Base-by-base conservation (phyloP, 2,329 filamentous ascomycete species). In the Monosporascus sp. region DNA sequence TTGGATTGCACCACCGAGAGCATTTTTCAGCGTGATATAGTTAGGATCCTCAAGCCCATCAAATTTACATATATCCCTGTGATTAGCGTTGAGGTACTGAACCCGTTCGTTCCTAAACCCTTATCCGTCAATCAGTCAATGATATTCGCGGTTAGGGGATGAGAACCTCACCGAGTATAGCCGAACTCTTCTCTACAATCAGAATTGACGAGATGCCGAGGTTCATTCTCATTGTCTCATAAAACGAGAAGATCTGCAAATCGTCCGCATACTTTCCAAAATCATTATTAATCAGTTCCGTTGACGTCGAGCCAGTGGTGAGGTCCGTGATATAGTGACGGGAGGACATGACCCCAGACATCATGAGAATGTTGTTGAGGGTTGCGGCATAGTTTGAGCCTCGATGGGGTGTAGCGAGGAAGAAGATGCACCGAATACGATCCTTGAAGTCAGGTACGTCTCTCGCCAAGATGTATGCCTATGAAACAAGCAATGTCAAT, bases 351-450 rank as follows among this genome's bases (percentile, higher is more conserved):
- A 54, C 49, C 8, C 57, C 59, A 20, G 60, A 59, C 2, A 62
- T 24, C 2, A 38, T 57, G 1, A 69, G 52, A 19, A 68, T 59
- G 19, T 59, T 63, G 27, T 65, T 65, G 5, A 69, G 49, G 6
- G 58, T 55, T 19, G 56, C 52, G 2, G 66, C 66, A 43, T 61
- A 63, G 41, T 70, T 59, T 1, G 68, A 66, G 0, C 69, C 70
- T 14, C 65, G 53, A 49, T 72, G 70, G 1, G 70, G 70, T 4
- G 70, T 71, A 1, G 68, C 67, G 7, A 72, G 59, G 54, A 72
- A 72, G 56, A 66, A 65, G 7, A 72, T 65, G 37, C 57, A 58
- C 35, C 57, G 58, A 7, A 68, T 61, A 17, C 64, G 60, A n/a
- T 41, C 44, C 41, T n/a, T 51, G 49, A 51, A 66, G 14, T 52